These are phyloP conservation scores for Paracorniculantispora psalliotae DNA, from an alignment of 2,329 filamentous ascomycete species.

Conservation along the genomic window DNA sequence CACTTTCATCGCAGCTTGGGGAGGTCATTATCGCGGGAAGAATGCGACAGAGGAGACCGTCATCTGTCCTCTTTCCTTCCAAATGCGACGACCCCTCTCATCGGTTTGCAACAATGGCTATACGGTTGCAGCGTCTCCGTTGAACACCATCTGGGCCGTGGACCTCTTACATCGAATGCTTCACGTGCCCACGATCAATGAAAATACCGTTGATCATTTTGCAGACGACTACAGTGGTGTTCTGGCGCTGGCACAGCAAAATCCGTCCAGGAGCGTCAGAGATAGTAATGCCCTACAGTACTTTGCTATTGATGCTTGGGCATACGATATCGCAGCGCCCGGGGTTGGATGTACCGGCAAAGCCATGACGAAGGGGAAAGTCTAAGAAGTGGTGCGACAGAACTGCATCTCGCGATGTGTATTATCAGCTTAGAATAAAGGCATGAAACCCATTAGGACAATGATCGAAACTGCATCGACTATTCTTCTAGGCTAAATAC, in stretches of 20 bases:
- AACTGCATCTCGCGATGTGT: too few species aligned
- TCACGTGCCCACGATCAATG: slow-evolving; percentile 57
- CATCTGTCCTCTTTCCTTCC: slow-evolving; percentile 61
- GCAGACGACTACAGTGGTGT: slow-evolving; percentile 53
- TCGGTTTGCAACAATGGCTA: slow-evolving; percentile 60
- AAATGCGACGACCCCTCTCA: slow-evolving; percentile 50
- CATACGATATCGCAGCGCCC: slow-evolving; percentile 58
- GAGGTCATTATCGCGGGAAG: slow-evolving; percentile 61
- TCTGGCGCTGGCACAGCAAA: slow-evolving; percentile 44
- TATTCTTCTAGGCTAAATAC: too few species aligned
- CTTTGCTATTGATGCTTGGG: slow-evolving; percentile 65
- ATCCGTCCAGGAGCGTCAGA: slow-evolving; percentile 43
- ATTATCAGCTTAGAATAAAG: too few species aligned
- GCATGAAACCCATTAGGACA: too few species aligned
- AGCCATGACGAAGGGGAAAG: slow-evolving; percentile 11
- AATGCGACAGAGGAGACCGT: slow-evolving; percentile 65
- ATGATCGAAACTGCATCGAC: too few species aligned
- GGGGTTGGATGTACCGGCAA: slow-evolving; percentile 57
- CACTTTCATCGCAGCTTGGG: slow-evolving; percentile 46
- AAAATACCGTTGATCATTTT: slow-evolving; percentile 57
- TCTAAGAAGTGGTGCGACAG: not conserved
- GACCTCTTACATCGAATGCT: slow-evolving; percentile 64
- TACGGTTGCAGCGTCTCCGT: slow-evolving; percentile 49
- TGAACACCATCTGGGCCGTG: slow-evolving; percentile 60
- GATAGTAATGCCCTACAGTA: slow-evolving; percentile 63